phyloP scores from a whole-genome alignment of 1,284 basidiomycete species.

The Quambalaria eucalypti region DNA sequence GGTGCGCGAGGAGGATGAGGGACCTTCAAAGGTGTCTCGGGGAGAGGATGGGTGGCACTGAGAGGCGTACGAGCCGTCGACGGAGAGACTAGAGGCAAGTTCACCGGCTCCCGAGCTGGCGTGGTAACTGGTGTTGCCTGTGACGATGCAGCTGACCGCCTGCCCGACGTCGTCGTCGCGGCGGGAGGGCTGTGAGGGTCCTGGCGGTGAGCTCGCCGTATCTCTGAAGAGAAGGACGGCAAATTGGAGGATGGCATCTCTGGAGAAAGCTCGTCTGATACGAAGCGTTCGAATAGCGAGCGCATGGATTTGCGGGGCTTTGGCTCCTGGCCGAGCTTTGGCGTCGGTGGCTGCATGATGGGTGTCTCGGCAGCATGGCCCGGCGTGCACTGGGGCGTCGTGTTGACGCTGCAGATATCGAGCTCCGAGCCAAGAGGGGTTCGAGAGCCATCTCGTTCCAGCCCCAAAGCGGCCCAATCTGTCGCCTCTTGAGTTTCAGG shows the following conservation, averaged over 20 bases:
- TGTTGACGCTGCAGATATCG: no score
- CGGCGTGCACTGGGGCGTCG: no score
- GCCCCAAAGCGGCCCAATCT: not conserved
- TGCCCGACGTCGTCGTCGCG: no score
- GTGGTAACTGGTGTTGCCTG: not conserved
- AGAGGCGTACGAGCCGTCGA: constrained; percentile 26
- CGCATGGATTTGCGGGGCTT: not conserved
- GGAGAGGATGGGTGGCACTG: constrained; percentile 29
- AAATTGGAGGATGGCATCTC: not conserved
- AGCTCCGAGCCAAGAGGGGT: not conserved
- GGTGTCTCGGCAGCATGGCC: no score
- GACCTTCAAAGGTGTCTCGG: constrained; percentile 34
- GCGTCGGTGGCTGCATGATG: not conserved
- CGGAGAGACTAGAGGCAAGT: constrained; percentile 7
- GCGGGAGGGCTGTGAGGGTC: no score
- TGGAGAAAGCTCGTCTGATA: no score
- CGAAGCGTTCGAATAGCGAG: not conserved
- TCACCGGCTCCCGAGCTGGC: not conserved
- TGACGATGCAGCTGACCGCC: no score
- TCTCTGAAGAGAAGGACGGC: no score
- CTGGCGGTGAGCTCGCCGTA: no score
- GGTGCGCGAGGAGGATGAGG: not conserved
- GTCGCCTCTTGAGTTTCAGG: not conserved
- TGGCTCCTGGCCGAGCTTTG: not conserved
- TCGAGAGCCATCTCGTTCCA: not conserved